These are phyloP conservation scores for Platanthera guangdongensis DNA, from an alignment of 106 monocot species.

Conservation along the genomic window DNA sequence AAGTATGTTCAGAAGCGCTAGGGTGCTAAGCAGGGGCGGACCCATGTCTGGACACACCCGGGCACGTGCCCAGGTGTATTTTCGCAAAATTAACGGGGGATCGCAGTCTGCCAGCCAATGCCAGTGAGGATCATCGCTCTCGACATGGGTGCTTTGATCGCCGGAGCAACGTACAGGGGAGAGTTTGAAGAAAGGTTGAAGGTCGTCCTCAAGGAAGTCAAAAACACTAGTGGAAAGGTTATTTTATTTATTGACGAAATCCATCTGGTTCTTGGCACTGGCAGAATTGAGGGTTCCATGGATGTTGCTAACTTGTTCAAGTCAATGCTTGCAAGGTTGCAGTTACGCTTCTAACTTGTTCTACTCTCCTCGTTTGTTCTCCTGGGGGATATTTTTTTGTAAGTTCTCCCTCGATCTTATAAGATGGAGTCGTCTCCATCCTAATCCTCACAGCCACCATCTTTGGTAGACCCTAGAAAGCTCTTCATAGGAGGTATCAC, in stretches of 20 bases:
- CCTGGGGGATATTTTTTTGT: too few species aligned
- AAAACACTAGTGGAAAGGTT: slow-evolving; percentile 57
- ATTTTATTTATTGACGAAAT: slow-evolving; percentile 71
- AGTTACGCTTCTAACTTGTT: slow-evolving; percentile 44
- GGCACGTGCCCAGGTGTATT: too few species aligned
- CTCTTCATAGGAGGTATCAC: slow-evolving; percentile 77
- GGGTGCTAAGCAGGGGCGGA: too few species aligned
- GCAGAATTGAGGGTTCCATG: slow-evolving; percentile 52
- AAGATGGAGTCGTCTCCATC: slow-evolving; percentile 44
- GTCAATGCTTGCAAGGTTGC: slow-evolving; percentile 63
- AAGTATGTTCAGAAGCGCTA: too few species aligned
- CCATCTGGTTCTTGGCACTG: slow-evolving; percentile 63
- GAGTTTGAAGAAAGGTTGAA: slow-evolving; percentile 67
- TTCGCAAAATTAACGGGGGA: too few species aligned
- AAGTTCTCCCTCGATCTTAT: background rate
- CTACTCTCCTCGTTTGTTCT: slow-evolving; percentile 29
- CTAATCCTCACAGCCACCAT: background rate
- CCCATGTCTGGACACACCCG: too few species aligned
- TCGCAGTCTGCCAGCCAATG: too few species aligned
- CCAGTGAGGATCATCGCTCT: slow-evolving; percentile 45
- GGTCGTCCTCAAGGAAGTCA: slow-evolving; percentile 52
- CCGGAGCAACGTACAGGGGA: slow-evolving; percentile 50
- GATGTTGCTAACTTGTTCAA: slow-evolving; percentile 61
- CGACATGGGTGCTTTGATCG: slow-evolving; percentile 56
- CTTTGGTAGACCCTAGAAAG: slow-evolving; percentile 20